A percentile compares a stretch with the other conserved stretches of the same genome.
Conservation (phyloP, 352 stramenopile genomes). For the Lagenidium sp. region DNA sequence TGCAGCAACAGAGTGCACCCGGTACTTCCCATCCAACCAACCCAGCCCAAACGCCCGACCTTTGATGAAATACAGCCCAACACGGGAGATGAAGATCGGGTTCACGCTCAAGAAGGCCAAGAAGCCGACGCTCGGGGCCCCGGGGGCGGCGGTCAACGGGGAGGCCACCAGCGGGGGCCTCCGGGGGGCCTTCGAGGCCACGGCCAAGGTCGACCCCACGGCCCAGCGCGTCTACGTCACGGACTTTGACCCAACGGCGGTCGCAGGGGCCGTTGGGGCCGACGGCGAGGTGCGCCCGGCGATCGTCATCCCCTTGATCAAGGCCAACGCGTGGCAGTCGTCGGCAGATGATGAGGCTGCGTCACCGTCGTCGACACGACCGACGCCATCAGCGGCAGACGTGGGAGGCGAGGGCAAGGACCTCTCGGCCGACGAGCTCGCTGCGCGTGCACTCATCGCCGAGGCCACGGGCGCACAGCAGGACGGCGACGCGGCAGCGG, state of each 20-base stretch:
- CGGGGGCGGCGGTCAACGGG: background rate
- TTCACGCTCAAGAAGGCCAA: constrained; percentile 75
- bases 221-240: constrained; percentile 62
- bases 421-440: constrained; percentile 26
- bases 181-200: constrained; percentile 13
- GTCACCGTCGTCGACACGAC: background rate
- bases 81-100: constrained; percentile 60
- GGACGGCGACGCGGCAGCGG: constrained; percentile 1
- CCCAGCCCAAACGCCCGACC: too few species aligned
- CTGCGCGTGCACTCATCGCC: constrained; percentile 27
- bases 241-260: constrained; percentile 44
- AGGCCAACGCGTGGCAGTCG: constrained; percentile 42
- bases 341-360: background rate
- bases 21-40: too few species aligned
- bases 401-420: background rate
- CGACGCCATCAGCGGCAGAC: background rate
- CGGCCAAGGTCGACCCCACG: constrained; percentile 2
- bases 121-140: constrained; percentile 18
- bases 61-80: too few species aligned
- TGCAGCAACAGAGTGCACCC: too few species aligned
- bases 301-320: constrained; percentile 65
- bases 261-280: constrained; percentile 17
- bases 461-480: constrained; percentile 15
- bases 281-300: constrained; percentile 16
- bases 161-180: constrained; percentile 2